Percentiles rank a stretch among this genome's conserved stretches.
Evolutionary conservation across 352 stramenopile genomes (phyloP).

Genomic region (Phytophthora hybrid): DNA sequence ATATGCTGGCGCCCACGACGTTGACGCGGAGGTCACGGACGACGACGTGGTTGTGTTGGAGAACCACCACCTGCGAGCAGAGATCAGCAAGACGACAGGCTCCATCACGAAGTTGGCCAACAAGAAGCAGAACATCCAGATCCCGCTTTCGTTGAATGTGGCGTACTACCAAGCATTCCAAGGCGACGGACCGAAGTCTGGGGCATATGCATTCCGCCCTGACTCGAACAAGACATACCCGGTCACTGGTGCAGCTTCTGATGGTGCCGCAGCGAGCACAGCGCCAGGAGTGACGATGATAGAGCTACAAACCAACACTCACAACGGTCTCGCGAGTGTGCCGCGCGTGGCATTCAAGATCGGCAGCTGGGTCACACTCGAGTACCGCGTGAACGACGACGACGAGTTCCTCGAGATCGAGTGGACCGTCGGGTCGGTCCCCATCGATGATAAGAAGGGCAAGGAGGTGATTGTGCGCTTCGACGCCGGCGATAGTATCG

Average conservation of each 20-base stretch:
- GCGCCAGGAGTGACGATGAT: conserved; percentile 58
- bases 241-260: conserved; percentile 27
- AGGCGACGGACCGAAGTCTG: conserved; percentile 83
- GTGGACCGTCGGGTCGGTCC: conserved; percentile 90
- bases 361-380: conserved; percentile 91
- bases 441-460: conserved; percentile 83
- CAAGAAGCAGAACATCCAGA: conserved; percentile 75
- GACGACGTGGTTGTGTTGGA: conserved; percentile 61
- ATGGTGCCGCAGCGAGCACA: conserved; percentile 9
- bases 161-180: conserved; percentile 78
- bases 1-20: neutral
- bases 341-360: conserved; percentile 78
- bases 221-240: conserved; percentile 75
- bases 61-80: conserved; percentile 64
- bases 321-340: conserved; percentile 17
- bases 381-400: conserved; percentile 88
- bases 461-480: conserved; percentile 98
- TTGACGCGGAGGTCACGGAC: neutral
- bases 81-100: conserved; percentile 62
- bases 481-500: conserved; percentile 62
- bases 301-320: conserved; percentile 45
- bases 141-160: conserved; percentile 59
- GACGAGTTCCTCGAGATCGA: conserved; percentile 95
- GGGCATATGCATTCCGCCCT: conserved; percentile 98
- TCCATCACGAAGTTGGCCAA: conserved; percentile 70